phyloP scores from a whole-genome alignment of 805 yeast genomes.

The Cyberlindnera japonica region DNA sequence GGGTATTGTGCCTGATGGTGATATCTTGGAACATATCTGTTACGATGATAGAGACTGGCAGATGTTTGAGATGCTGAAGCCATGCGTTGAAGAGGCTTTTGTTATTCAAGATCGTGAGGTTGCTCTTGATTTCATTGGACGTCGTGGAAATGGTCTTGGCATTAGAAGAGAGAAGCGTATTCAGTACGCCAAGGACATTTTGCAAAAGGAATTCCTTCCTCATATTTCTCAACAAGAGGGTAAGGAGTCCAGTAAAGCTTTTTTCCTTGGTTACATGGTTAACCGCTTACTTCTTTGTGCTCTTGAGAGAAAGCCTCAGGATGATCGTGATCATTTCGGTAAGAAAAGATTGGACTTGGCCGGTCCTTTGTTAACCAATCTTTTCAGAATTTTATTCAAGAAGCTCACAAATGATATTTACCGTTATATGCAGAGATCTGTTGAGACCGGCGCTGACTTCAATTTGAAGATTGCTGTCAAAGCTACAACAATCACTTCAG shows the following conservation, averaged over 20 bases:
- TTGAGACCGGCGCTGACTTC: constrained; percentile 96
- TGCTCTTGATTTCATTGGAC: constrained; percentile 95
- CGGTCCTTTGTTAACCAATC: constrained; percentile 93
- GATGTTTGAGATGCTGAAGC: constrained; percentile 98
- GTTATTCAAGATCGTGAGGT: constrained; percentile 97
- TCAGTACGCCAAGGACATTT: constrained; percentile 93
- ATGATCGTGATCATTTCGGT: constrained; percentile 99
- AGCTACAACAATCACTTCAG: constrained; percentile 95
- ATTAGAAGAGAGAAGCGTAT: constrained; percentile 97
- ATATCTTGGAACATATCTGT: constrained; percentile 95
- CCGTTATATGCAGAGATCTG: constrained; percentile 98
- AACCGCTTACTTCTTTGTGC: constrained; percentile 94
- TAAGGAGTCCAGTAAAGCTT: constrained; percentile 93
- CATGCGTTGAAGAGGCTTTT: constrained; percentile 98
- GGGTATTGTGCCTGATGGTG: constrained; percentile 99
- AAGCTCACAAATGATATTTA: constrained; percentile 95
- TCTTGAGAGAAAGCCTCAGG: constrained; percentile 94
- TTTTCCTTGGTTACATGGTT: constrained; percentile 96
- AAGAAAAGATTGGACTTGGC: constrained; percentile 97
- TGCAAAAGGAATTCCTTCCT: constrained; percentile 94
- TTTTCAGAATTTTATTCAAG: constrained; percentile 90
- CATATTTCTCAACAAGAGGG: constrained; percentile 98
- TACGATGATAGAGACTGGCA: constrained; percentile 99
- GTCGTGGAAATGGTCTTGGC: constrained; percentile 97
- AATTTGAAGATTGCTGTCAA: constrained; percentile 95